Conservation (phyloP, 805 yeast genomes). For the Maudiozyma pseudohumilis region DNA sequence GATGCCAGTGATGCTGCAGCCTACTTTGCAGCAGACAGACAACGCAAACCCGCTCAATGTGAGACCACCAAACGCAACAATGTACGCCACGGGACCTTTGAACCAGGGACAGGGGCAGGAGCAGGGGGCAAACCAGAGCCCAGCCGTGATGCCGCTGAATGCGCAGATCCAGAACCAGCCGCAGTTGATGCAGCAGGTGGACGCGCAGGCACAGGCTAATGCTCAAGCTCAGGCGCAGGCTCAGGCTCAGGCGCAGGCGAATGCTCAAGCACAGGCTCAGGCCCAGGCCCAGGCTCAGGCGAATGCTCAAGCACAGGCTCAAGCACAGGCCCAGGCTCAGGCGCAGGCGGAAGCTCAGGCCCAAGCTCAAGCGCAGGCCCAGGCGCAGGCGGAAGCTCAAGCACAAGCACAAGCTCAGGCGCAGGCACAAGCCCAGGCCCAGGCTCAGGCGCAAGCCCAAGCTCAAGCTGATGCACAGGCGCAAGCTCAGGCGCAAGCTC, state of each 20-base stretch:
- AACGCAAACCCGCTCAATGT: slow-evolving; percentile 24
- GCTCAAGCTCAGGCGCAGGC: slow-evolving; percentile 5
- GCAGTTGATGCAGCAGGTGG: slow-evolving; percentile 6
- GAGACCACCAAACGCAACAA: slow-evolving; percentile 15
- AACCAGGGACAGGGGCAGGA: slow-evolving; percentile 11
- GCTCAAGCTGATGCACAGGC: slow-evolving; percentile 4
- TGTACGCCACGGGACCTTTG: slow-evolving; percentile 13
- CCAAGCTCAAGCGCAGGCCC: slow-evolving; percentile 2
- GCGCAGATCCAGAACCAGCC: slow-evolving; percentile 28
- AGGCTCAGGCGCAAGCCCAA: slow-evolving; percentile 1
- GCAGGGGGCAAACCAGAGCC: slow-evolving; percentile 15
- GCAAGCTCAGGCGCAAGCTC: slow-evolving; percentile 1
- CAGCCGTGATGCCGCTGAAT: slow-evolving; percentile 11
- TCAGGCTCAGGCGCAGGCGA: slow-evolving; percentile 1
- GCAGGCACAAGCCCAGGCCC: slow-evolving; percentile 4
- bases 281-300: slow-evolving; percentile 6
- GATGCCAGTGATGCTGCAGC: slow-evolving; percentile 25
- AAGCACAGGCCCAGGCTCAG: slow-evolving; percentile 7
- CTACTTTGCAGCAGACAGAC: slow-evolving; percentile 25
- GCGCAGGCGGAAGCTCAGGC: slow-evolving; percentile 3
- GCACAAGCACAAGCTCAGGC: slow-evolving; percentile 2
- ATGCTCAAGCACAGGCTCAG: slow-evolving; percentile 4
- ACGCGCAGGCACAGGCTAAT: not conserved
- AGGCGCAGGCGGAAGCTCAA: no score
- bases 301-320: slow-evolving; percentile 2